Base-by-base conservation (phyloP, 1,284 basidiomycete genomes). In the Testicularia cyperi region DNA sequence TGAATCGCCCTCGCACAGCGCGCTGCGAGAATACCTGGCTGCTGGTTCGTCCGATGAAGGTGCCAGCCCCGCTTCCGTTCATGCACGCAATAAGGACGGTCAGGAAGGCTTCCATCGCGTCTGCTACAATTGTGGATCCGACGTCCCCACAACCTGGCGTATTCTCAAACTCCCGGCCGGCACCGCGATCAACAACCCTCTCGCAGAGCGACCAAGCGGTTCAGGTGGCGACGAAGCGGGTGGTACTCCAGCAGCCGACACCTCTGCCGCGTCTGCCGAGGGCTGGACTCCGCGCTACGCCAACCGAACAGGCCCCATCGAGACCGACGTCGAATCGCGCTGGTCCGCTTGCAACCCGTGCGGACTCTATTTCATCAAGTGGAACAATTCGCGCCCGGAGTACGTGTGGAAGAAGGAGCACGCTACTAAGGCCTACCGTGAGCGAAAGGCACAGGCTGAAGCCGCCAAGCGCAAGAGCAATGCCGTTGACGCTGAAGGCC, bases 281-380 rank as follows among this genome's bases (percentile, higher is more conserved):
- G 45, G 39, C 6, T 55, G 43, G 43, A 38, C 32, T 19, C 47
- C 44, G 6, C 43, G 44, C 14, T 62, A 47, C 22, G 44, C 44
- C 9, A 35, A 34, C 16, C 26, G 34, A 24, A n/a, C 39, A 1
- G 29, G 46, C 16, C 46, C 54, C 5, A 38, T 58, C 35, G 40
- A 53, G 37, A 53, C 67, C 4, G 56, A 69, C 29, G 53, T 46
- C 33, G 52, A 64, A 26, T 51, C 53, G 9, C 49, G 51, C 13
- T 67, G 68, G 64, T 60, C 66, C n/a, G 61, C 70, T 5, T 73
- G 70, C 56, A 73, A 73, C 30, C 54, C 69, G n/a, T 73, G 70
- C 34, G 69, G 70, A n/a, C 45, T 67, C 18, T 71, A 70, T 57
- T 73, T 53, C 33, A 48, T 55, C 35, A 71, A 71, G 39, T 68